These are phyloP conservation scores for Amaranthus palmeri DNA, from an alignment of 148 eudicot genomes.

Conservation along the genomic window DNA sequence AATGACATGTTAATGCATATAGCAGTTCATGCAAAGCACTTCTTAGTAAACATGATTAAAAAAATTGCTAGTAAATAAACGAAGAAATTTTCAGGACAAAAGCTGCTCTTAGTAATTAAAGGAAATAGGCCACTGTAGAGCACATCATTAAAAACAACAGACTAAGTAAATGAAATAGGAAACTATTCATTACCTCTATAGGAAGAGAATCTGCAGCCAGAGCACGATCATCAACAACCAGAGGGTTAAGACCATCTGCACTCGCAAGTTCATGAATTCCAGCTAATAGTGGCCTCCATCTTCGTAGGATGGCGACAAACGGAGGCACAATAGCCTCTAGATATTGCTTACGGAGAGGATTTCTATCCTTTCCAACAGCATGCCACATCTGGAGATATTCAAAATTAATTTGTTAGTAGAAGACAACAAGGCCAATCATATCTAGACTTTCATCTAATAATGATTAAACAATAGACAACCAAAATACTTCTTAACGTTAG, in stretches of 20 bases:
- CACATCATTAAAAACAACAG: background rate
- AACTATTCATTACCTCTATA: conserved; percentile 55
- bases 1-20: background rate
- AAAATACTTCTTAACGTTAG: conserved; percentile 8
- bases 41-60: background rate
- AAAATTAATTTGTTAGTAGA: background rate
- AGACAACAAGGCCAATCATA: background rate
- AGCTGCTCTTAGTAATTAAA: background rate
- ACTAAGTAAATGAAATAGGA: background rate
- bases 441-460: background rate
- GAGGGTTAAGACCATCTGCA: conserved; percentile 82
- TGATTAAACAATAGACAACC: conserved; percentile 8
- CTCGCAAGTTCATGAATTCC: conserved; percentile 96
- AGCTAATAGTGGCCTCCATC: conserved; percentile 96
- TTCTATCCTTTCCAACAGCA: conserved; percentile 72
- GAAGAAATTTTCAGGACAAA: background rate
- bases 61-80: background rate
- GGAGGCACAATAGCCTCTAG: conserved; percentile 91
- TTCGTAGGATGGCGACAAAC: conserved; percentile 81
- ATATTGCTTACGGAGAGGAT: conserved; percentile 81
- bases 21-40: conserved; percentile 6
- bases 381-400: conserved; percentile 73
- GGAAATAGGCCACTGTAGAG: background rate
- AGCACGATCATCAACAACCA: conserved; percentile 82
- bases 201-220: conserved; percentile 91